These are phyloP conservation scores for Aspergillus candidus DNA, from an alignment of 2,329 filamentous ascomycete species.

Conservation along the genomic window DNA sequence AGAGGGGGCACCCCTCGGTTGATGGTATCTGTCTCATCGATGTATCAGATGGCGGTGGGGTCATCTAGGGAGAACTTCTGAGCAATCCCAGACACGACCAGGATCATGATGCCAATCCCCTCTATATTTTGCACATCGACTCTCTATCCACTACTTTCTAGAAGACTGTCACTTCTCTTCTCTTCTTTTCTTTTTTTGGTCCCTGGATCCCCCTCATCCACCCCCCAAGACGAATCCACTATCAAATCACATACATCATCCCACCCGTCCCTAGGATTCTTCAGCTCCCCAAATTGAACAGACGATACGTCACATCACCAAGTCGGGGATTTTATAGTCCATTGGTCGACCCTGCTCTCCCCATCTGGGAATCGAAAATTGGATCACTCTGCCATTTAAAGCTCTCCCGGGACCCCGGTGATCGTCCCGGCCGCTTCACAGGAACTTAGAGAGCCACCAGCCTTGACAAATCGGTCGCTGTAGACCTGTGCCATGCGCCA, in stretches of 20 bases:
- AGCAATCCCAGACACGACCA: neutral
- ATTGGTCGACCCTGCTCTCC: slow-evolving; percentile 4
- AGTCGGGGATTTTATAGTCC: slow-evolving; percentile 6
- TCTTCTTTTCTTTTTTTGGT: neutral
- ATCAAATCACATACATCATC: too few relatives aligned
- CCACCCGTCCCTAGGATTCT: neutral
- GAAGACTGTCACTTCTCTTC: neutral
- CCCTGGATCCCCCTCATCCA: neutral
- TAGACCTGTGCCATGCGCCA: slow-evolving; percentile 14
- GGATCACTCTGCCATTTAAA: slow-evolving; percentile 10
- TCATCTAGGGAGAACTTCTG: neutral
- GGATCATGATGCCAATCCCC: too few relatives aligned
- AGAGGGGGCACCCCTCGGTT: too few relatives aligned
- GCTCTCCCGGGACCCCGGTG: slow-evolving; percentile 11
- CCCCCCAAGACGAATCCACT: too few relatives aligned
- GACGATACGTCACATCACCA: slow-evolving; percentile 17
- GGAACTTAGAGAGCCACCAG: slow-evolving; percentile 1
- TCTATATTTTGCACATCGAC: too few relatives aligned
- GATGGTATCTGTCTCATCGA: slow-evolving; percentile 10
- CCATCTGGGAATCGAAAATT: slow-evolving; percentile 3
- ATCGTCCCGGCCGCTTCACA: slow-evolving; percentile 12
- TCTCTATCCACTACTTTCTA: neutral
- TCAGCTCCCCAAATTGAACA: neutral
- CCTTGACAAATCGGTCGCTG: slow-evolving; percentile 15
- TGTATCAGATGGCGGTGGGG: slow-evolving; percentile 11